Evolutionary conservation across 2,329 filamentous ascomycete genomes (phyloP), one percentile per base, ranked within the genome.

Genomic region (Parastagonospora nodorum): DNA sequence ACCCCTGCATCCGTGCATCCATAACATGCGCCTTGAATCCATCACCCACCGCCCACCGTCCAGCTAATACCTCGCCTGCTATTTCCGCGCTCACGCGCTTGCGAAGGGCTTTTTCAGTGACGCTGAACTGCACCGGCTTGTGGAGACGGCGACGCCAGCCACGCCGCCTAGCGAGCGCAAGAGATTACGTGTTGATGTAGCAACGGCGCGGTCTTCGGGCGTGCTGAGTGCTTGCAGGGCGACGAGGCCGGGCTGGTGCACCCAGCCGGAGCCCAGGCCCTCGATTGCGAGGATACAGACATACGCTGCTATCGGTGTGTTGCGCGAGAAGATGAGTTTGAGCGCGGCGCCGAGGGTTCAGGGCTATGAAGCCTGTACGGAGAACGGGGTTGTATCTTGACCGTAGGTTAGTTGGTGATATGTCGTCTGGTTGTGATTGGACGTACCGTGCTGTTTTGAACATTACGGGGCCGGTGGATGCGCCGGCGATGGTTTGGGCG

Each of bases 161-260:
- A 64, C 57, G 16, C 58, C 57, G 1, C 66, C 65, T 4, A 69
- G 49, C 28, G 56, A 57, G n/a, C 67, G 58, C 11, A 67, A 35
- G 8, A 69, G 48, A 42, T 67, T 69, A n/a, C 66, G 57, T 6
- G 61, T 60, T 2, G 59, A 63, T 9, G 64, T 68, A 2, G 60
- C 58, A 11, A 68, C 66, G 8, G 67, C 67, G n/a, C 67, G 63
- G 41, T 69, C 60, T 24, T 55, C 40, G 8, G 41, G 37, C 6
- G 42, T 31, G 8, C 59, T 63, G 2, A 64, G 41, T 10, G 67
- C 64, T 31, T 69, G 61, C 8, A 70, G 30, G 2, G 59, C 66
- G n/a, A 71, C 65, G 47, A 51, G 37, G 61, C 42, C 42, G 36
- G 61, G 66, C 27, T 69, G 66, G 30, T 61, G 57, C n/a, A 64